phyloP scores from a whole-genome alignment of 2,329 filamentous ascomycete genomes.

The Pseudogymnoascus sp. region DNA sequence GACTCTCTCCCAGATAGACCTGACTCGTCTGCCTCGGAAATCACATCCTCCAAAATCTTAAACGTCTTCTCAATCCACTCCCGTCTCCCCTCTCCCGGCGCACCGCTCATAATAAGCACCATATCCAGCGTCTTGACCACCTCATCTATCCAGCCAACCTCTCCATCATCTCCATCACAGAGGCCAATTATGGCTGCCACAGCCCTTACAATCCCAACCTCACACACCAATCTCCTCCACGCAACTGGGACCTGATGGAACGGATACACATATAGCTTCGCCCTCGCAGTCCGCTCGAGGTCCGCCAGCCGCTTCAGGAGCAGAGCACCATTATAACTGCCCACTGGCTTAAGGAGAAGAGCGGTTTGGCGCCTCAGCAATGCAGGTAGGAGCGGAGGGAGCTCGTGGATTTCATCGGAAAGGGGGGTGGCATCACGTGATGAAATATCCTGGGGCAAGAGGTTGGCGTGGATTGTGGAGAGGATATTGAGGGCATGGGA shows the following conservation, averaged over 20 bases:
- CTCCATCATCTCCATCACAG: background rate
- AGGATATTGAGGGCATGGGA: background rate
- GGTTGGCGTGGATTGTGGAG: background rate
- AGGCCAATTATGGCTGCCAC: constrained; percentile 6
- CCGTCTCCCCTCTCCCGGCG: constrained; percentile 10
- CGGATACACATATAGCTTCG: constrained; percentile 61
- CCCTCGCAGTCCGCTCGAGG: constrained; percentile 49
- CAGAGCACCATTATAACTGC: background rate
- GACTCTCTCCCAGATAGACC: background rate
- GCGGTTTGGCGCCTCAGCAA: background rate
- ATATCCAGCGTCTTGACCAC: constrained; percentile 23
- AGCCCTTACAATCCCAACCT: constrained; percentile 58
- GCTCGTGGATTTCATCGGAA: background rate
- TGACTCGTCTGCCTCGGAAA: background rate
- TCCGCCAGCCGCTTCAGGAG: constrained; percentile 40
- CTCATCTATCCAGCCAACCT: constrained; percentile 16
- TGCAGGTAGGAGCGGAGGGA: background rate
- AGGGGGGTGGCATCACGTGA: background rate
- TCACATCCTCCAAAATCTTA: constrained; percentile 49
- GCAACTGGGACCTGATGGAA: constrained; percentile 56
- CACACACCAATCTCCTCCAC: constrained; percentile 66
- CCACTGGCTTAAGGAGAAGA: background rate
- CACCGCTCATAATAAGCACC: constrained; percentile 26
- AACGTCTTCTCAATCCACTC: constrained; percentile 48
- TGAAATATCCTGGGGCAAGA: background rate